These are phyloP conservation scores for Geoglossum cookeanum DNA, from an alignment of 2,329 filamentous ascomycete genomes.

Conservation along the genomic window DNA sequence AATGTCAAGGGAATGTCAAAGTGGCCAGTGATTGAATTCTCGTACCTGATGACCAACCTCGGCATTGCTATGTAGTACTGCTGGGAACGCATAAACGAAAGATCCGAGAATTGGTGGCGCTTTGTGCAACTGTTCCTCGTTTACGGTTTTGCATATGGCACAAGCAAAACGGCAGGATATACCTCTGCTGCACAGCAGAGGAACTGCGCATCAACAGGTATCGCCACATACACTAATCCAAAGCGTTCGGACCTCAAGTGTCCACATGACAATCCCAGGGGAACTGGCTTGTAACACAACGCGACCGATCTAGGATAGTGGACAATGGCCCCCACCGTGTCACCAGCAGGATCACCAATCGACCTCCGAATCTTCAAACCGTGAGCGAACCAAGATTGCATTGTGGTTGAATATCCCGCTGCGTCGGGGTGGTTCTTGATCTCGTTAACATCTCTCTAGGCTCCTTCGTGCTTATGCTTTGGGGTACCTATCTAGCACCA, in stretches of 20 bases:
- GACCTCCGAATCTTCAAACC: not conserved
- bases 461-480: constrained; percentile 23
- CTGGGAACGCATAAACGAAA: too few species aligned
- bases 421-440: not conserved
- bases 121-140: not conserved
- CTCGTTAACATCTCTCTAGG: not conserved
- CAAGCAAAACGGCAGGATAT: too few species aligned
- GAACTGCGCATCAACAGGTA: too few species aligned
- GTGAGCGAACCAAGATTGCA: not conserved
- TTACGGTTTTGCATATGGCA: not conserved
- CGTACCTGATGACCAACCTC: not conserved
- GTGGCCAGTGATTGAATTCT: not conserved
- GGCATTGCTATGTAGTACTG: not conserved
- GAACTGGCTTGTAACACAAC: not conserved
- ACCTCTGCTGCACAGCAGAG: too few species aligned
- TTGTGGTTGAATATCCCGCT: not conserved
- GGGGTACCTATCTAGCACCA: constrained; percentile 28
- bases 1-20: not conserved
- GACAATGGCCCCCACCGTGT: not conserved
- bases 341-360: not conserved
- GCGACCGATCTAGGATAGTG: not conserved
- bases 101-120: not conserved
- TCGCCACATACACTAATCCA: not conserved
- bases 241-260: too few species aligned
- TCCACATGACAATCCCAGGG: not conserved